Base-by-base conservation (phyloP, 1,139 yeast genomes). In the Lodderomyces parapsilosis region DNA sequence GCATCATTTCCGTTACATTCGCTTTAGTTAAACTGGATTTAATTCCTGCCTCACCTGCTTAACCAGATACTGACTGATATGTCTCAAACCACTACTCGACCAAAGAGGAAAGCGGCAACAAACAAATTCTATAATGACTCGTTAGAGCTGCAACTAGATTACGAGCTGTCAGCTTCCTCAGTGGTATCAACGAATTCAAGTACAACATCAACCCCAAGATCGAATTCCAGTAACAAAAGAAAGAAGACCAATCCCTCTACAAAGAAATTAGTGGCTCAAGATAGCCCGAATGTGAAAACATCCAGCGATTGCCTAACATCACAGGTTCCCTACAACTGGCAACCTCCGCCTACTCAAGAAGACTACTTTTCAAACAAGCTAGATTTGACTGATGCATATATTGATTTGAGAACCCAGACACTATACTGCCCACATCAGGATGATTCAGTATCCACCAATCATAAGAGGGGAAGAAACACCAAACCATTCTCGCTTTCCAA, bases 61-160 rank as follows among this genome's bases (percentile, higher is more conserved):
- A n/a, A n/a, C n/a, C n/a, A n/a, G n/a, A n/a, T n/a, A n/a, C n/a
- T n/a, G n/a, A n/a, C 45, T 19, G 31, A 27, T 37, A 61, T 61
- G 65, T 53, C 66, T 23, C 58, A 30, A 30, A 30, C 33, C 15
- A 31, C 50, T 46, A 44, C 57, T 13, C 57, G 79, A 47, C 79
- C 79, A 24, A 69, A 65, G 50, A 59, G 79, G 40, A 71, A 71
- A 55, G 78, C 78, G 19, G 62, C 79, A 19, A 63, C 60, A 38
- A 71, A 70, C 53, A 72, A 69, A 56, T 62, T 72, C 9, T 74
- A 74, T 51, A 63, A 60, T 45, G 78, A 73, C 46, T 49, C 66
- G 2, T 45, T 65, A 19, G 75, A 71, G n/a, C 34, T 37, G 20
- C 37, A 25, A 18, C 33, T 41, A 25, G 51, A 48, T 11, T 41